Percentiles rank a stretch among this genome's conserved stretches.
Conservation (phyloP, 169 alveolate species). For the Eimeria necatrix region DNA sequence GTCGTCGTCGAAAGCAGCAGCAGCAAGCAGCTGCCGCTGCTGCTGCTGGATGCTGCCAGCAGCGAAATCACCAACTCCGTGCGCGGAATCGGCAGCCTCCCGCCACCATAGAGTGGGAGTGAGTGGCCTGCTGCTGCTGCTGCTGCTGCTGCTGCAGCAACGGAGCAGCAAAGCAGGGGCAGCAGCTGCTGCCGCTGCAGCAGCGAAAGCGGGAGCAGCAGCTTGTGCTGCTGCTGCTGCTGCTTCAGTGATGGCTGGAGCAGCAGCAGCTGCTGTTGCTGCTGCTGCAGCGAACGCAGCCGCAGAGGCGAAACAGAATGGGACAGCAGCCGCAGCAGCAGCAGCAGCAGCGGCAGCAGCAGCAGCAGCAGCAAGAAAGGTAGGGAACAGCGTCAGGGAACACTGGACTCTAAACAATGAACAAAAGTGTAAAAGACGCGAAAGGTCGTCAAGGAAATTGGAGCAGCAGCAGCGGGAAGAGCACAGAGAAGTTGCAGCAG, state of each 20-base stretch:
- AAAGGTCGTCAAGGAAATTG: too few relatives aligned
- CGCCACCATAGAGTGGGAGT: slow-evolving; percentile 86
- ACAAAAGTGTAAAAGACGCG: too few relatives aligned
- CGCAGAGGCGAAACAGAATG: not conserved
- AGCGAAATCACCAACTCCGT: slow-evolving; percentile 85
- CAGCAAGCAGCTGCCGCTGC: slow-evolving; percentile 83
- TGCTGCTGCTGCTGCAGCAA: too few relatives aligned
- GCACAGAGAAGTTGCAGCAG: not conserved
- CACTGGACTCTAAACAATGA: too few relatives aligned
- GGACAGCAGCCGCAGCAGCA: too few relatives aligned
- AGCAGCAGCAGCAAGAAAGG: too few relatives aligned
- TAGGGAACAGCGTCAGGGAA: too few relatives aligned
- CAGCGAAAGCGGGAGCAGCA: not conserved
- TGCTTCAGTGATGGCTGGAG: not conserved
- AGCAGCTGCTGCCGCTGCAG: not conserved
- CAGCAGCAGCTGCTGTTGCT: not conserved
- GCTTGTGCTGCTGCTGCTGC: not conserved
- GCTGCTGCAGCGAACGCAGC: not conserved
- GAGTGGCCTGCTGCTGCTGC: too few relatives aligned
- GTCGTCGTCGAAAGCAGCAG: too few relatives aligned
- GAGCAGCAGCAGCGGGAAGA: not conserved
- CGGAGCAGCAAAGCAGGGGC: not conserved
- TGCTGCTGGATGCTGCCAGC: slow-evolving; percentile 79
- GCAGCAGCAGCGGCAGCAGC: too few relatives aligned
- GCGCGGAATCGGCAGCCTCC: slow-evolving; percentile 85